Evolutionary conservation across 2,329 filamentous ascomycete species (phyloP), one percentile per base, ranked within the genome.

Genomic region (Seiridium unicorne): DNA sequence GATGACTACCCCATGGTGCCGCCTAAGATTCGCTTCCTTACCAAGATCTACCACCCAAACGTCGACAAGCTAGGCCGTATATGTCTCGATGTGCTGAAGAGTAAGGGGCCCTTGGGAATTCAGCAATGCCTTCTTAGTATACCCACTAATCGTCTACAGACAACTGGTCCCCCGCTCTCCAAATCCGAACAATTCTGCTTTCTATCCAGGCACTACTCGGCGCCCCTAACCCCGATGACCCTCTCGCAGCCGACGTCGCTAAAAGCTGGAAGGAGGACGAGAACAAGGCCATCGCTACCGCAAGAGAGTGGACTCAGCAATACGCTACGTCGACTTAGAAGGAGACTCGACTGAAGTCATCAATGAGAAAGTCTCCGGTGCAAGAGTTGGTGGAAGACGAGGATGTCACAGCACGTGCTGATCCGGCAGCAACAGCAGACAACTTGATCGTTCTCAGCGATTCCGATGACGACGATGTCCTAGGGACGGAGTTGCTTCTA

Each of bases 1-100:
- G 95, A 99, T 72, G 95, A 99, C 80, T 99, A 99, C 75, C 95
- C 95, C 47, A 99, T 99, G 95, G 97, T 93, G 40, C 94, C 95
- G 58, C 95, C 95, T 51, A 97, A 97, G 83, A 97, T 99, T 72
- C 91, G 95, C 59, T 99, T 99, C 78, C 83, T 99, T 56, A 99
- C 96, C 69, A 97, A 97, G 80, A 98, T 99, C 76, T 99, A 98
- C 78, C 96, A 99, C 76, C 95, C 95, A 57, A 99, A 99, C 75
- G 97, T 99, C 68, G 95, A 99, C 76, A 96, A 96, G 78, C 87
- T 99, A 2, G 95, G 95, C 62, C 90, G 95, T 62, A 99, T 99
- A 77, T 99, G 96, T 74, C 81, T 99, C 55, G 95, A 99, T 74
- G 95, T 99, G 40, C 80, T 99, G 60, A 99, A 99, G 83, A 97